phyloP scores from a whole-genome alignment of 2,329 filamentous ascomycete genomes.

The Paecilomyces dactylethromorphus region DNA sequence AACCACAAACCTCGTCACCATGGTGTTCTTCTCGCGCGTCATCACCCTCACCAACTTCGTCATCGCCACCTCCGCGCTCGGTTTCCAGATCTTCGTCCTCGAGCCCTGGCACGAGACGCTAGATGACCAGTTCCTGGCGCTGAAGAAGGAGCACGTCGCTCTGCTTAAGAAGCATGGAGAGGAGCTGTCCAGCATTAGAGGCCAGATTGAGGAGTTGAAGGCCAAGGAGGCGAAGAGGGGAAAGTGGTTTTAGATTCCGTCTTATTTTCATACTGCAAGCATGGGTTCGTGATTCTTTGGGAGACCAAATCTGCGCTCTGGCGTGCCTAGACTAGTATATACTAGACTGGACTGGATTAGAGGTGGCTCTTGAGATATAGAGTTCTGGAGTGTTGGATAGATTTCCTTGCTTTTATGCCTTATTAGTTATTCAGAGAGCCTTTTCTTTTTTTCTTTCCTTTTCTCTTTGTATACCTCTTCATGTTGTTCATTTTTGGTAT shows the following conservation, averaged over 20 bases:
- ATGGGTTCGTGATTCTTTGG: neutral
- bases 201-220: neutral
- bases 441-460: neutral
- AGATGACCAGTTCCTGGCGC: constrained; percentile 53
- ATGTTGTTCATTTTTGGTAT: neutral
- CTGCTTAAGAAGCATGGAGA: constrained; percentile 8
- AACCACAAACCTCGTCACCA: neutral
- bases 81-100: constrained; percentile 63
- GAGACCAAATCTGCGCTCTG: neutral
- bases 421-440: neutral
- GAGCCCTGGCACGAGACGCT: constrained; percentile 66
- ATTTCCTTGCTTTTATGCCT: neutral
- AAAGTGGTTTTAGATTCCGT: neutral
- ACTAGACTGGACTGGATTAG: neutral
- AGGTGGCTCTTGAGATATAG: neutral
- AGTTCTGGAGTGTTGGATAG: neutral
- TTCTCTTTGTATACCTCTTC: neutral
- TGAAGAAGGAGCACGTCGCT: constrained; percentile 51
- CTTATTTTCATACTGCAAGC: neutral
- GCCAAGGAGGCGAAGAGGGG: neutral
- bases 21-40: constrained; percentile 42
- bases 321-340: neutral
- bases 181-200: neutral
- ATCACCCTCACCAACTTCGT: constrained; percentile 60
- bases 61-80: constrained; percentile 58